These are phyloP conservation scores for Halophytophthora batemanensis DNA, from an alignment of 352 stramenopile species.

Conservation along the genomic window DNA sequence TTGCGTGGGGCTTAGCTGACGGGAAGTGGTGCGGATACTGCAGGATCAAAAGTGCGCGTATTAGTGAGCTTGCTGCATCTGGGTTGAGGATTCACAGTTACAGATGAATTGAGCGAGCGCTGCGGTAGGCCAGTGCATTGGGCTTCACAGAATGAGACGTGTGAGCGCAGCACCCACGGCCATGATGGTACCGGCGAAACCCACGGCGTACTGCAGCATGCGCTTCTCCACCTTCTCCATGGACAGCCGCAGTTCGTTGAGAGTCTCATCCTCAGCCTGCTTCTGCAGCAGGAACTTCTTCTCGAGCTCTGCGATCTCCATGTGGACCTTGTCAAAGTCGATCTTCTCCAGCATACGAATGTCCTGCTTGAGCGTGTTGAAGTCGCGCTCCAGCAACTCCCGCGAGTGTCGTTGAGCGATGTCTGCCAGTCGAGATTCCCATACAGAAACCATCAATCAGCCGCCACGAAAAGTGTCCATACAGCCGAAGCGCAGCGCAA, in stretches of 20 bases:
- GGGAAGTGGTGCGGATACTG: background rate
- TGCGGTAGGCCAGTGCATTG: background rate
- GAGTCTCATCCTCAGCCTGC: slow-evolving; percentile 82
- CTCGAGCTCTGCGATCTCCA: slow-evolving; percentile 85
- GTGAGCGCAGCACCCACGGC: slow-evolving; percentile 73
- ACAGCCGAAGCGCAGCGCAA: background rate
- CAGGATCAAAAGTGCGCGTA: background rate
- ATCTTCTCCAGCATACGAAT: slow-evolving; percentile 90
- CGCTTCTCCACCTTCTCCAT: slow-evolving; percentile 90
- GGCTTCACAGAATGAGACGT: slow-evolving; percentile 57
- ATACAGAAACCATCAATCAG: background rate
- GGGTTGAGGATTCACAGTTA: too few species aligned
- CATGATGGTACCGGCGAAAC: slow-evolving; percentile 88
- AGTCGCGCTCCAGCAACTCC: slow-evolving; percentile 85
- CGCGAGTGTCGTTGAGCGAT: slow-evolving; percentile 87
- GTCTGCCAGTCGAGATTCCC: slow-evolving; percentile 30
- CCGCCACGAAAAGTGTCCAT: background rate
- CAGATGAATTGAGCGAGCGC: background rate
- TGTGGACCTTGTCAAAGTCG: slow-evolving; percentile 87
- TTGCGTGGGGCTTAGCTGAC: too few species aligned
- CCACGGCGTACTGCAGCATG: slow-evolving; percentile 85
- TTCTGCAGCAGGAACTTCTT: slow-evolving; percentile 90
- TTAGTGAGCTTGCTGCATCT: background rate
- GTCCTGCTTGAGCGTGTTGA: slow-evolving; percentile 89
- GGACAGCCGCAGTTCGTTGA: slow-evolving; percentile 82